Evolutionary conservation across 441 rosid genomes (phyloP).

Genomic region (Pelargonium cotyledonis): DNA sequence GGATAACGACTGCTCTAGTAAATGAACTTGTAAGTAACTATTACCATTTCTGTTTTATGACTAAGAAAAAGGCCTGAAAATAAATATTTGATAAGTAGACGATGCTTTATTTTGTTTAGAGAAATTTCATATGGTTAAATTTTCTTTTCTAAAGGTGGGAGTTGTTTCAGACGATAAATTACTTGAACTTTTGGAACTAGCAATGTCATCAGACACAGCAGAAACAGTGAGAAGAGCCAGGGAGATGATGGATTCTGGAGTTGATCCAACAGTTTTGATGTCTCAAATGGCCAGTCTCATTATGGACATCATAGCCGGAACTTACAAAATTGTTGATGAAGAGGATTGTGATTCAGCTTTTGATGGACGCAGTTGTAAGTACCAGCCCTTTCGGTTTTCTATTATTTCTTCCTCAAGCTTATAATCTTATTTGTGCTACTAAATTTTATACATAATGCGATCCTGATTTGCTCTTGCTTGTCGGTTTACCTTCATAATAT

Average conservation of each 20-base stretch:
- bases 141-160: conserved; percentile 55
- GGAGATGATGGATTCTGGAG: conserved; percentile 89
- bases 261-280: conserved; percentile 91
- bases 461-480: too few species aligned
- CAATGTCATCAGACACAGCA: conserved; percentile 90
- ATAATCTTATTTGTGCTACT: not conserved
- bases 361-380: conserved; percentile 74
- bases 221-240: conserved; percentile 92
- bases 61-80: not conserved
- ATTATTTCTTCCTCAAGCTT: not conserved
- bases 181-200: conserved; percentile 85
- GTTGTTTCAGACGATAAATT: conserved; percentile 91
- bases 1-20: conserved; percentile 70
- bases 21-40: conserved; percentile 83
- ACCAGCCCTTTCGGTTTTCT: conserved; percentile 13
- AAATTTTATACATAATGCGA: not conserved
- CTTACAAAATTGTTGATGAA: conserved; percentile 47
- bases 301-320: conserved; percentile 94
- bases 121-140: conserved; percentile 6
- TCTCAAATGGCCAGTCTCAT: conserved; percentile 96
- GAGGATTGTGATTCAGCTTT: conserved; percentile 43
- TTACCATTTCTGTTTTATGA: conserved; percentile 4
- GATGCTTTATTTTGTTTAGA: conserved; percentile 8
- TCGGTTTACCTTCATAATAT: too few species aligned
- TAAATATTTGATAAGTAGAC: not conserved